Base-by-base conservation (phyloP, 2,329 filamentous ascomycete genomes). In the Chaetomium globosum region DNA sequence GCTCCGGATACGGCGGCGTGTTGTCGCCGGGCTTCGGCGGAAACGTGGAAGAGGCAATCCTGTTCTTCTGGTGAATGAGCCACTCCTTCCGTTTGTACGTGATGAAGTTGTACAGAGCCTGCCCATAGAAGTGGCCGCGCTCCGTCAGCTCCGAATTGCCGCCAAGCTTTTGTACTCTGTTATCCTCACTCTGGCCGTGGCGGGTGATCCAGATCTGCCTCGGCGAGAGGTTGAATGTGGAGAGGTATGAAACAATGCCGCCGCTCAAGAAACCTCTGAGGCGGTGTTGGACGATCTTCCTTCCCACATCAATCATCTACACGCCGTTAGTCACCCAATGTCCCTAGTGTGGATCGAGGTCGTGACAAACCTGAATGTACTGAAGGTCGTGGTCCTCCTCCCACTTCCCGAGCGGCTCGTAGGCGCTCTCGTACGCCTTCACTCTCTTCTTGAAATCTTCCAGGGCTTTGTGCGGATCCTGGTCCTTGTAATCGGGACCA, bases 171-270 rank as follows among this genome's bases (percentile, higher is more conserved):
- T 93, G 93, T 2, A 87, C 83, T 65, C 91, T 83, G 74, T 99
- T 97, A 76, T 99, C 95, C 67, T 86, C 76, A 64, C 93, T 97
- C 77, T 97, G 91, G 51, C 95, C 95, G 74, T 98, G 95, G 59
- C 95, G 84, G 1, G 95, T 98, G 74, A 99, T 96, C 95, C 95
- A 99, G 67, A 99, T 98, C 77, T 97, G 94, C 62, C 95, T 86
- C 0, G 95, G 93, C 0, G 94, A 92, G 19, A 99, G 85, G 73
- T 99, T 98, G 83, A 99, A 99, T 72, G 96, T 98, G 54, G 95
- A 90, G 10, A 99, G 84, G 73, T 98, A 99, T 69, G 93, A 96
- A 64, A 95, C 93, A 63, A 96, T 95, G 68, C 95, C 92, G 48
- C 91, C 91, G 64, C 93, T 93, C 57, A 99, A 83, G 77, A 99